Evolutionary conservation across 1,284 basidiomycete genomes (phyloP).

Genomic region (Pseudozyma flocculosa): DNA sequence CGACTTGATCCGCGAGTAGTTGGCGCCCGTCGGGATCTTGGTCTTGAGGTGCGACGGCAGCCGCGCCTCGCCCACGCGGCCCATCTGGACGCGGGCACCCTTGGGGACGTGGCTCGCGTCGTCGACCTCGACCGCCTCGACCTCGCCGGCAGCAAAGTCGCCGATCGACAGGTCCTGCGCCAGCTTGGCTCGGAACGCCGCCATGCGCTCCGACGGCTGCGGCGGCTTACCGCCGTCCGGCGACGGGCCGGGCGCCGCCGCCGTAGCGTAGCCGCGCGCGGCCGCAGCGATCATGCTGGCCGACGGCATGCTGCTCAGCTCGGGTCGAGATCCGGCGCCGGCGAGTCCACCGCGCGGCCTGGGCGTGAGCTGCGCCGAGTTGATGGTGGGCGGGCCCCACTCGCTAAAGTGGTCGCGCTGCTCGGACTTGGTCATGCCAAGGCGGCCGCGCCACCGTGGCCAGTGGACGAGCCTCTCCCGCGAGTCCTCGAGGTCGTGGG

Average conservation of each 20-base stretch:
- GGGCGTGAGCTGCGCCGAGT: slow-evolving; percentile 38
- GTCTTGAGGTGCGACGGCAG: slow-evolving; percentile 92
- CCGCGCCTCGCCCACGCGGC: slow-evolving; percentile 61
- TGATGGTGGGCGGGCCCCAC: slow-evolving; percentile 46
- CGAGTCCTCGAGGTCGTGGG: slow-evolving; percentile 49
- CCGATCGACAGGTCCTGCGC: slow-evolving; percentile 44
- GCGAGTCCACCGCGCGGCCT: slow-evolving; percentile 13
- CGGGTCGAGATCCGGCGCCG: neutral
- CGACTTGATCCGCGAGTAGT: slow-evolving; percentile 89
- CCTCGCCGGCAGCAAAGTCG: slow-evolving; percentile 37
- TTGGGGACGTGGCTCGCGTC: neutral
- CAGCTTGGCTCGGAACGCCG: slow-evolving; percentile 41
- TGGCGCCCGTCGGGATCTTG: slow-evolving; percentile 73
- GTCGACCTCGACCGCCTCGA: slow-evolving; percentile 8
- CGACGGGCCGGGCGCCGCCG: neutral
- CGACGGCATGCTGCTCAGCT: neutral
- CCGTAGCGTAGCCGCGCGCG: neutral
- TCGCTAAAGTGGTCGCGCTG: slow-evolving; percentile 44
- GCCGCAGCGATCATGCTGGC: slow-evolving; percentile 1
- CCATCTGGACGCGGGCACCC: slow-evolving; percentile 37
- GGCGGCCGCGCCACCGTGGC: slow-evolving; percentile 57
- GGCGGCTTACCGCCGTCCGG: neutral
- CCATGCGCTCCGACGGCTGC: slow-evolving; percentile 17
- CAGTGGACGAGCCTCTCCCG: slow-evolving; percentile 49
- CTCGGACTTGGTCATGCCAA: slow-evolving; percentile 43